Evolutionary conservation across 2,329 filamentous ascomycete species (phyloP).

Genomic region (Fusarium sp.): DNA sequence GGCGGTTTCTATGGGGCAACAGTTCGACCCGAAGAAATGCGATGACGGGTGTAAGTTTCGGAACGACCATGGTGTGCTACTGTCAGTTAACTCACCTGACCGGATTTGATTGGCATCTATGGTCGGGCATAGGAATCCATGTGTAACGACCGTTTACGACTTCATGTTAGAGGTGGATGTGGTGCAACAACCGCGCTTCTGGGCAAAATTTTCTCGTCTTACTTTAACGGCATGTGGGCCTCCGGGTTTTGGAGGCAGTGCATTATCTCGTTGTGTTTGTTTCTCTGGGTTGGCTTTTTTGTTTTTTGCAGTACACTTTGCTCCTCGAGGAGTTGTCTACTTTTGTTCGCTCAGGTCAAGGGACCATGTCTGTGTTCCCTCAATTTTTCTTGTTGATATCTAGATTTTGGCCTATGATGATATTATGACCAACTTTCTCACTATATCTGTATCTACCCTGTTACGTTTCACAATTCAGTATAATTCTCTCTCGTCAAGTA

Average conservation of each 20-base stretch:
- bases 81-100: constrained; percentile 17
- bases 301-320: constrained; percentile 37
- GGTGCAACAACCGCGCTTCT: constrained; percentile 31
- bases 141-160: constrained; percentile 42
- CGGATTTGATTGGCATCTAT: constrained; percentile 11
- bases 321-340: constrained; percentile 27
- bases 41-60: constrained; percentile 45
- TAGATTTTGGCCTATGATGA: constrained; percentile 39
- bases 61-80: constrained; percentile 4
- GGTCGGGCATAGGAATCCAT: constrained; percentile 14
- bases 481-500: neutral
- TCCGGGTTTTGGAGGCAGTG: constrained; percentile 9
- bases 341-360: constrained; percentile 26
- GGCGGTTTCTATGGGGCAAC: constrained; percentile 66
- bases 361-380: constrained; percentile 27
- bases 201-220: constrained; percentile 32
- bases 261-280: constrained; percentile 9
- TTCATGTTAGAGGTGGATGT: constrained; percentile 38
- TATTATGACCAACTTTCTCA: constrained; percentile 29
- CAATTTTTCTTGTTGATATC: constrained; percentile 25
- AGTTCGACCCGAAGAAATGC: constrained; percentile 64
- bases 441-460: neutral
- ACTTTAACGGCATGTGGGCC: constrained; percentile 8
- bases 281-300: constrained; percentile 4
- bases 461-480: neutral